phyloP scores from a whole-genome alignment of 495 filamentous ascomycete genomes.

The Tuber aestivum region DNA sequence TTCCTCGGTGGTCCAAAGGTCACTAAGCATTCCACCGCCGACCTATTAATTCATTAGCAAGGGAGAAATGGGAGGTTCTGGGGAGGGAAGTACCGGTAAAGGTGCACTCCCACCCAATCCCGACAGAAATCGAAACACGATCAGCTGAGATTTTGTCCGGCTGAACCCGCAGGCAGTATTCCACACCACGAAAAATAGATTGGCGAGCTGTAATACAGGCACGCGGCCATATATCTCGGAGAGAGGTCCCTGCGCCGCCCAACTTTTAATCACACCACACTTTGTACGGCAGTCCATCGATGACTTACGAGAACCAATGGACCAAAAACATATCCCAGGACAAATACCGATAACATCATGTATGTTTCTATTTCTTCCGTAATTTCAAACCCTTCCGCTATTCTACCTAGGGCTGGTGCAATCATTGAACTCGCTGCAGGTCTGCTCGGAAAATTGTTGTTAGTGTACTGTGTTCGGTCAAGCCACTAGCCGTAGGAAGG shows the following conservation, averaged over 20 bases:
- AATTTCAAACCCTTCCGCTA: constrained; percentile 57
- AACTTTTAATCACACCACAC: not conserved
- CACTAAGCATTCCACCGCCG: constrained; percentile 57
- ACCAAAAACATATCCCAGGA: constrained; percentile 62
- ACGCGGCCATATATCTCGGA: constrained; percentile 60
- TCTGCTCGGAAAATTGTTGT: not conserved
- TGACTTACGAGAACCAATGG: constrained; percentile 47
- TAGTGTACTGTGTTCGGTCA: not conserved
- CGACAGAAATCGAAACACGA: constrained; percentile 55
- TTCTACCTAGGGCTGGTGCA: constrained; percentile 55
- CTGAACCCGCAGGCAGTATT: constrained; percentile 53
- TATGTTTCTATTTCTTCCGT: constrained; percentile 50
- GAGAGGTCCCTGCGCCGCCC: constrained; percentile 47
- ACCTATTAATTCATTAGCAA: constrained; percentile 25
- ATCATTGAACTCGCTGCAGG: constrained; percentile 53
- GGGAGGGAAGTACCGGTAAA: constrained; percentile 42
- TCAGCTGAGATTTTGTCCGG: constrained; percentile 49
- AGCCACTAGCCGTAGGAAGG: constrained; percentile 40
- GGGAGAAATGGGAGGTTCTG: not conserved
- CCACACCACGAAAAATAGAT: constrained; percentile 53
- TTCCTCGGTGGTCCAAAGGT: constrained; percentile 59
- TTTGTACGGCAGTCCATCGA: not conserved
- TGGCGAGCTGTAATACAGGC: constrained; percentile 49
- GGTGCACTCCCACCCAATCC: constrained; percentile 53
- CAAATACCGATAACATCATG: constrained; percentile 61